Base-by-base conservation (phyloP, 305 asterid genomes). In the Rubia tinctorum region DNA sequence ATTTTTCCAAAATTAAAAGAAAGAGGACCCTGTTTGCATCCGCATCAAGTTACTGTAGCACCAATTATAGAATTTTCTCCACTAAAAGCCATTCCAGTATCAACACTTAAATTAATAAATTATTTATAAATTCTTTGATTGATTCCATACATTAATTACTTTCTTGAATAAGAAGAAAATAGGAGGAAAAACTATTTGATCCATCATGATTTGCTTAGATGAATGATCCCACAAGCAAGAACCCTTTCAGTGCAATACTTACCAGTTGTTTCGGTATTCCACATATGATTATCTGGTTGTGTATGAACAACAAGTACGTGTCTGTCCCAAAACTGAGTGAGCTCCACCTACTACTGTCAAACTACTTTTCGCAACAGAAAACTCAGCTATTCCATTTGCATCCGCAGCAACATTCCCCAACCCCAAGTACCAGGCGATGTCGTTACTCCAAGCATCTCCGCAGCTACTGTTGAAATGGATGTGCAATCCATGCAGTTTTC, bases 401-500 rank as follows among this genome's bases (percentile, higher is more conserved):
- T 60, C 15, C 7, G 65, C 65, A n/a, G 34, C 34, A 7, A 60
- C 63, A 13, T 58, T 58, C 10, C 63, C 63, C 30, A 58, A 20
- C 58, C 58, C 58, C 58, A 51, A 17, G 8, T 15, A 51, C 58
- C 20, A 51, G 6, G 22, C 58, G 0, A 3, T 22, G 1, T 51
- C 22, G 58, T 51, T n/a, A 51, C 9, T 17, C 8, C 5, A 22
- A 51, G 5, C 5, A 15, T 5, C 22, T 30, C 12, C 8, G 68
- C 68, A 64, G 47, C 45, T 37, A 2, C 13, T 8, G 47, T 13
- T 34, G 10, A 14, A 62, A 75, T 89, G 95, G 66, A 91, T 88
- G 73, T 89, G 96, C 80, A 91, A 84, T 43, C 84, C 97, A 75
- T 91, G 97, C 77, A 80, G 90, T 51, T 22, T 51, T 15, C 97